A percentile compares a stretch with the other conserved stretches of the same genome.
phyloP scores from a whole-genome alignment of 192 early-diverging fungal species.

The Chytriomyces confervae region DNA sequence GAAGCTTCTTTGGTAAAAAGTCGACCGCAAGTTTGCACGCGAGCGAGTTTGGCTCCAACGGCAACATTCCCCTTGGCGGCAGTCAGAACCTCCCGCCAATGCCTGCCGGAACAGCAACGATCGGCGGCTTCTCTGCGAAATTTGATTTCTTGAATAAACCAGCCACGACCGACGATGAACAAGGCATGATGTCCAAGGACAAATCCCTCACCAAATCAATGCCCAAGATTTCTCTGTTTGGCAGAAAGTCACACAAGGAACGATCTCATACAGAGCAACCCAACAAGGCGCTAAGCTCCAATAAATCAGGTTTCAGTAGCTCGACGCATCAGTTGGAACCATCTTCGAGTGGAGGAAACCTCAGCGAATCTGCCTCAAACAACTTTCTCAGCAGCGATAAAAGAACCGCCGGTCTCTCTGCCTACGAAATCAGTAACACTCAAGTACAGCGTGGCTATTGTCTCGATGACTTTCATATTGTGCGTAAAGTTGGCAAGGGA shows the following conservation, averaged over 20 bases:
- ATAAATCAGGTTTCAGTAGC: neutral
- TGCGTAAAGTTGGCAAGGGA: conserved; percentile 55
- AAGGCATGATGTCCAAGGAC: conserved; percentile 16
- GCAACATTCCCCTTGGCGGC: conserved; percentile 1
- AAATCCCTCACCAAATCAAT: conserved; percentile 16
- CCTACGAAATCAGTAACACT: conserved; percentile 48
- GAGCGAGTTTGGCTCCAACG: neutral
- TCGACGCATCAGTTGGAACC: neutral
- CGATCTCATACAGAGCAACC: conserved; percentile 29
- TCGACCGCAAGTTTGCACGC: neutral
- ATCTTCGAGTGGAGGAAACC: neutral
- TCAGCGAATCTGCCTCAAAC: too few species aligned
- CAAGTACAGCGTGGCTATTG: conserved; percentile 27
- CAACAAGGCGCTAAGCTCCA: neutral
- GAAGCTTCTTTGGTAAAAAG: conserved; percentile 9
- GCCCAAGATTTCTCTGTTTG: conserved; percentile 35
- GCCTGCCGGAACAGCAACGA: neutral
- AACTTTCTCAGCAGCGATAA: neutral
- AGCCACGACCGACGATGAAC: neutral
- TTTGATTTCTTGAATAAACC: conserved; percentile 16
- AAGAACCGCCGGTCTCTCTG: conserved; percentile 44
- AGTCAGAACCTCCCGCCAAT: neutral
- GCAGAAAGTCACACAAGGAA: conserved; percentile 24
- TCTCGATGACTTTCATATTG: conserved; percentile 57
- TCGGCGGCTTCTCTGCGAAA: neutral